Evolutionary conservation across 805 yeast genomes (phyloP), one percentile per base, ranked within the genome.

Genomic region (Saccharomycopsis fodiens): DNA sequence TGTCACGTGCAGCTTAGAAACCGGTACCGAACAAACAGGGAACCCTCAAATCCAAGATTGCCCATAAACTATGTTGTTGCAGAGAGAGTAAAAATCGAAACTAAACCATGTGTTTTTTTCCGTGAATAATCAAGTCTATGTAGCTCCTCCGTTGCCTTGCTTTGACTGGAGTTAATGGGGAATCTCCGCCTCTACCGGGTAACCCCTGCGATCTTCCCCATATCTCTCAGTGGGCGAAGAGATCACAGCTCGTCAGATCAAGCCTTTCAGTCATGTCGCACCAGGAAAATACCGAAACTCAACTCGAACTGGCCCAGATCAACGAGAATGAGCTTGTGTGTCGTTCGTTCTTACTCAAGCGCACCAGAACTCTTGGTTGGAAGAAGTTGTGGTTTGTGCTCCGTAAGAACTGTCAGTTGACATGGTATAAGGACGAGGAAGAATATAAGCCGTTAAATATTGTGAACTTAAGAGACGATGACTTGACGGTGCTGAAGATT

Each of bases 381-480:
- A 50, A 50, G 38, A 50, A 47, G 31, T 15, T 40, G 16, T 50
- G 53, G 53, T 50, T 50, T 50, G 51, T 47, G 12, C 30, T 50
- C 13, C 38, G 53, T 12, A 32, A 42, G 27, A 50, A 50, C 42
- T 15, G 32, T 19, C 50, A 44, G 19, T 35, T 50, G 35, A 34
- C 53, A 13, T 40, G 44, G 15, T 50, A 50, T 29, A 50, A 50
- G 32, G 53, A 50, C 32, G 53, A 50, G 13, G 38, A 46, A 15
- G 53, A 50, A 29, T 39, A 50, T 35, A 50, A 50, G 37, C 53
- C 53, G 16, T 21, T 50, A 13, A 42, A 37, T 17, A 47, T 50
- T 12, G 42, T 47, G 22, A 50, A 50, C 32, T 27, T 50, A 16
- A 47, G 43, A 23, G 39, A 41, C 7, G 50, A 47, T 21, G 42